A percentile compares a stretch with the other conserved stretches of the same genome.
phyloP scores from a whole-genome alignment of 768 basidiomycete genomes.

The Scleroderma citrinum region DNA sequence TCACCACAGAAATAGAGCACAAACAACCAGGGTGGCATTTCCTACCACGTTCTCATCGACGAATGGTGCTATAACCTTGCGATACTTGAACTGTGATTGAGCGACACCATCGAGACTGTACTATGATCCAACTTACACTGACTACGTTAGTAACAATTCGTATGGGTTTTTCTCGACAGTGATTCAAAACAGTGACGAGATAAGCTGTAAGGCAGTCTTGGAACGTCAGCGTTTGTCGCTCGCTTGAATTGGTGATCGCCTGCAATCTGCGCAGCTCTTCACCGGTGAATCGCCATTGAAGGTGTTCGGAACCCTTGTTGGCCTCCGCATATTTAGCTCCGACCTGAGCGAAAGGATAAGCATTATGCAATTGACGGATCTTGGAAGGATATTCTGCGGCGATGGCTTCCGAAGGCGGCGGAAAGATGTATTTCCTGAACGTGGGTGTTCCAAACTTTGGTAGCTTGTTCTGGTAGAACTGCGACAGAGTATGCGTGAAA shows the following conservation, averaged over 20 bases:
- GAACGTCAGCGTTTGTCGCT: constrained; percentile 10
- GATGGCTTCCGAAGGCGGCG: constrained; percentile 9
- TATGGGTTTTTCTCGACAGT: constrained; percentile 7
- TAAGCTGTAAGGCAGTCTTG: constrained; percentile 30
- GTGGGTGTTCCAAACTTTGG: constrained; percentile 11
- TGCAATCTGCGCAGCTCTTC: no score
- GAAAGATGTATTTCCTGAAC: constrained; percentile 21
- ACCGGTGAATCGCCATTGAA: constrained; percentile 12
- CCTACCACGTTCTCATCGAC: no score
- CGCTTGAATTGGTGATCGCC: constrained; percentile 1
- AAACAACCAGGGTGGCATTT: no score
- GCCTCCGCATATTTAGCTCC: background rate
- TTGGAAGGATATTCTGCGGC: constrained; percentile 9
- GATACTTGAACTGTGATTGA: no score
- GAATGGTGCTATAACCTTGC: no score
- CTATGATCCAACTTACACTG: constrained; percentile 7
- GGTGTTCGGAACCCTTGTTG: constrained; percentile 5
- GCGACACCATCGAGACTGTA: no score
- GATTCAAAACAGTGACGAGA: constrained; percentile 19
- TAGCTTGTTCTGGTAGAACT: constrained; percentile 20
- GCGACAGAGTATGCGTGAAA: constrained; percentile 27
- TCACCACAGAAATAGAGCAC: no score
- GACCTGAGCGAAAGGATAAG: no score
- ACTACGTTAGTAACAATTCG: constrained; percentile 21
- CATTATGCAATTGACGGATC: no score